Evolutionary conservation across 805 yeast species (phyloP).

Genomic region (Yarrowia osloensis): DNA sequence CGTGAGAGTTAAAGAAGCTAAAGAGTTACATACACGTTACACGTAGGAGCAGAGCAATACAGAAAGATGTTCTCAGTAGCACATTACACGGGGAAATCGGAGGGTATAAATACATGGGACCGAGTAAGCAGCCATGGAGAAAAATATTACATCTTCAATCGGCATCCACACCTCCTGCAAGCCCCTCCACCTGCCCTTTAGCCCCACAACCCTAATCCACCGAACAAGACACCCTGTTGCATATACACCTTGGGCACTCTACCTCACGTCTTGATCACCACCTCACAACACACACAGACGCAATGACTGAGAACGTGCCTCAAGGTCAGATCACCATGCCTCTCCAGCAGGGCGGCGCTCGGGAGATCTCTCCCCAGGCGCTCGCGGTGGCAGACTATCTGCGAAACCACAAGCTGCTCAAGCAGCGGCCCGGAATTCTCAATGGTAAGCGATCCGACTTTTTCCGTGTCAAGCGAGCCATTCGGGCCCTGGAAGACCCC

Average conservation of each 20-base stretch:
- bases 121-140: not conserved
- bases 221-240: constrained; percentile 23
- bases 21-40: not conserved
- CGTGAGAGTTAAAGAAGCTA: not conserved
- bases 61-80: not conserved
- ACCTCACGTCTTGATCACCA: constrained; percentile 6
- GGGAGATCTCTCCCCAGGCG: constrained; percentile 53
- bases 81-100: not conserved
- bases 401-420: constrained; percentile 65
- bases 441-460: constrained; percentile 74
- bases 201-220: constrained; percentile 4
- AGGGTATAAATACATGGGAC: not conserved
- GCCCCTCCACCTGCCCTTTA: not conserved
- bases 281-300: not conserved
- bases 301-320: constrained; percentile 22
- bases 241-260: not conserved
- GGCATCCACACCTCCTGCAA: not conserved
- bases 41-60: not conserved
- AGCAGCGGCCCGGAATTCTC: constrained; percentile 78
- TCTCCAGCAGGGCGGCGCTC: constrained; percentile 25
- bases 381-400: constrained; percentile 70
- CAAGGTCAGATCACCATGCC: constrained; percentile 30
- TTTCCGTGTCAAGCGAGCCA: constrained; percentile 79
- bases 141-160: not conserved
- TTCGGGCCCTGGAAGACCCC: constrained; percentile 72